Base-by-base conservation (phyloP, 345 rosid species). In the Diplotaxis tenuifolia region DNA sequence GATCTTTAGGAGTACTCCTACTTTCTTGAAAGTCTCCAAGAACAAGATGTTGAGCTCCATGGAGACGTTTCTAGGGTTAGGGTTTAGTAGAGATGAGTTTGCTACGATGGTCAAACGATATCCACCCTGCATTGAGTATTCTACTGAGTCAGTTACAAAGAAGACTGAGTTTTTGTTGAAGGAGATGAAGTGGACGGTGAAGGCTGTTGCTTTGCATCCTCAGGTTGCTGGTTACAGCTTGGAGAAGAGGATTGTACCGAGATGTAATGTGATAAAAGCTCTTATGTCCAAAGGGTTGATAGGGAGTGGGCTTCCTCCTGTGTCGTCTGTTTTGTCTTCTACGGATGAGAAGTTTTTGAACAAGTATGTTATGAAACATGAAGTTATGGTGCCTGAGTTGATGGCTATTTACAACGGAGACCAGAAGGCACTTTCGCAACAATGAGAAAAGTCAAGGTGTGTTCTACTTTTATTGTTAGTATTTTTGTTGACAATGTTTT, bases 161-260 rank as follows among this genome's bases (percentile, higher is more conserved):
- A 53, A 53, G 58, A 53, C 58, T 53, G 58, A 53, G 58, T 53
- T 53, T 53, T 23, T 53, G 8, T 8, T 53, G 58, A 53, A 53
- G 15, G 5, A 53, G 28, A 53, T 53, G 58, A 53, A 53, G 11
- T 53, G 29, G 28, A 21, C 58, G n/a, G 15, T 53, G 7, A 53
- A 53, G 58, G 59, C 31, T 0, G 59, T 54, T 11, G 68, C 28
- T 53, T 5, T 2, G 4, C 4, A 2, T 6, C 83, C 84, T 2
- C 0, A 4, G 0, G 69, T 74, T 8, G n/a, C 81, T 19, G 16
- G 5, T 9, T 62, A 10, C 8, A 81, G 74, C 50, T 10, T 81
- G 78, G 78, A 81, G 74, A 70, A 60, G 73, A 75, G 80, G 49
- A 76, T 67, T 31, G 38, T 81, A 1, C 84, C 81, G 1, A 80